These are phyloP conservation scores for Mortierella sp. DNA, from an alignment of 371 early-diverging fungal genomes.

Conservation along the genomic window DNA sequence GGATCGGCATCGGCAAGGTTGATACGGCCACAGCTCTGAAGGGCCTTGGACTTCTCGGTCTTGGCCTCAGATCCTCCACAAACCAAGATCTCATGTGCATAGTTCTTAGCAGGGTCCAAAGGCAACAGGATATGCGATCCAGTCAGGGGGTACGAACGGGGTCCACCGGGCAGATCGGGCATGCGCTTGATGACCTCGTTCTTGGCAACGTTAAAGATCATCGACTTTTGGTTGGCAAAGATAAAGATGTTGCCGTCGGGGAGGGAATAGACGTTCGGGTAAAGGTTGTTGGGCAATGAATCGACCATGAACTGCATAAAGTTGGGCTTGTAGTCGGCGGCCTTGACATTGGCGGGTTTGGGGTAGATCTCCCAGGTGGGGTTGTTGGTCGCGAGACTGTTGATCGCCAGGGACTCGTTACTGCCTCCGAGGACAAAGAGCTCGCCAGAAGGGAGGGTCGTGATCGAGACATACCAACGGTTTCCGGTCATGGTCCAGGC, in stretches of 20 bases:
- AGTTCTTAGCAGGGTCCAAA: slow-evolving; percentile 66
- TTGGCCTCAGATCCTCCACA: slow-evolving; percentile 68
- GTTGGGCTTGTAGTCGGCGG: slow-evolving; percentile 19
- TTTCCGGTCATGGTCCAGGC: slow-evolving; percentile 48
- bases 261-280: slow-evolving; percentile 66
- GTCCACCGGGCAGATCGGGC: slow-evolving; percentile 62
- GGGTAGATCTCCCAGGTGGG: slow-evolving; percentile 56
- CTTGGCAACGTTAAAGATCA: slow-evolving; percentile 65
- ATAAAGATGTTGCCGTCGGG: slow-evolving; percentile 70
- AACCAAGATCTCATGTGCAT: slow-evolving; percentile 68
- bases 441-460: slow-evolving; percentile 66
- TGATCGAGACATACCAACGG: slow-evolving; percentile 70
- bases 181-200: slow-evolving; percentile 61
- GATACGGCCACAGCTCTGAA: slow-evolving; percentile 67
- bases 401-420: slow-evolving; percentile 61
- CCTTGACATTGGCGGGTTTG: slow-evolving; percentile 16
- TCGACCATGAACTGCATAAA: slow-evolving; percentile 40
- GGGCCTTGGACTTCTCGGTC: slow-evolving; percentile 57
- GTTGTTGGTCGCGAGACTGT: slow-evolving; percentile 62
- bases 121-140: slow-evolving; percentile 71
- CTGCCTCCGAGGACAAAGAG: slow-evolving; percentile 69
- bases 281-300: slow-evolving; percentile 41
- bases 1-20: slow-evolving; percentile 64
- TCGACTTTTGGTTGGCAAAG: slow-evolving; percentile 68
- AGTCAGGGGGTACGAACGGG: slow-evolving; percentile 71